Evolutionary conservation across 257 asterid species (phyloP), one percentile per base, ranked within the genome.

Genomic region (Lithospermum erythrorhizon): DNA sequence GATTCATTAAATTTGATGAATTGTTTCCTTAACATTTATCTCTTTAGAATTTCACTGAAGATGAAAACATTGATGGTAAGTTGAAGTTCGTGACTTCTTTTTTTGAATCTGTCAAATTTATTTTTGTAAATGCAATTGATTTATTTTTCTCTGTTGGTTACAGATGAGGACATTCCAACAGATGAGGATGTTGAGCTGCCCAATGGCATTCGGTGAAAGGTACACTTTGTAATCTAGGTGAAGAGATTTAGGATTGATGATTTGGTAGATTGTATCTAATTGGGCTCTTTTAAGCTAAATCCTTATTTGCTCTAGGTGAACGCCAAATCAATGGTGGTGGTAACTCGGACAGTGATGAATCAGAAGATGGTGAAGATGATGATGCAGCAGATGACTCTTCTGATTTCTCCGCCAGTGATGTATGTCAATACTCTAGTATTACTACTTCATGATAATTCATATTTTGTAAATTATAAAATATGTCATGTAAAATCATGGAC

Each of bases 371-470:
- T 27, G 6, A 6, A n/a, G n/a, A 27, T 11, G 15, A 11, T 68
- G 32, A 22, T 30, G 71, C 25, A 18, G 71, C 57, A 23, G 68
- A 22, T 6, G 75, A 64, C 25, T 70, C 64, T 48, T 51, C 51
- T 9, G 77, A 74, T 8, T 16, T 8, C 52, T 62, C 72, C 11
- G 11, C 23, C 23, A 62, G 27, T 13, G 64, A 65, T 15, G 85
- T 79, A 73, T 41, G 75, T 21, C 20, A 37, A n/a, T 35, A 6
- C 11, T 48, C 4, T 24, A 1, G 27, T 24, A 24, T 24, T 24
- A n/a, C n/a, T 16, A 16, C 0, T 30, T 1, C n/a, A 20, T 61
- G 23, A 13, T 18, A n/a, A 3, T 1, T 9, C 14, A 58, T 24
- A 21, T 21, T 27, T 15, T 30, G 55, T 51, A 19, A 19, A 25